Percentiles rank a stretch among this genome's conserved stretches.
Evolutionary conservation across 805 yeast species (phyloP).

Genomic region (Pichia exigua): DNA sequence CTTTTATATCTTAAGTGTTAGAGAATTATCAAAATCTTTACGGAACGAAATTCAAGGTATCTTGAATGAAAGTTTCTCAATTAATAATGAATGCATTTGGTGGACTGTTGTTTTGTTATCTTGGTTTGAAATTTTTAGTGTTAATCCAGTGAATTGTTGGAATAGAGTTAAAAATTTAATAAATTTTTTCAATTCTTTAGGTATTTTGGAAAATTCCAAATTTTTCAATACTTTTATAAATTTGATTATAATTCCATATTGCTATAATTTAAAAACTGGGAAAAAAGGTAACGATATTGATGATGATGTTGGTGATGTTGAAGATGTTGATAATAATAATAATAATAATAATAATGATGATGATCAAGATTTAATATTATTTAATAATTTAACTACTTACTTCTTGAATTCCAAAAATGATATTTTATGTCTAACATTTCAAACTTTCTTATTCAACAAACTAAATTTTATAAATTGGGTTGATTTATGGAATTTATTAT

Average conservation of each 20-base stretch:
- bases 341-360: neutral
- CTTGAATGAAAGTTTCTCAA: neutral
- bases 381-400: neutral
- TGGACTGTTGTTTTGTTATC: slow-evolving; percentile 35
- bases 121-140: slow-evolving; percentile 36
- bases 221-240: neutral
- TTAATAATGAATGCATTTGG: slow-evolving; percentile 12
- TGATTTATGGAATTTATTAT: slow-evolving; percentile 30
- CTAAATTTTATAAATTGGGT: slow-evolving; percentile 28
- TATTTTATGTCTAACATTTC: neutral
- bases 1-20: slow-evolving; percentile 24
- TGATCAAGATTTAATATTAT: neutral
- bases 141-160: slow-evolving; percentile 29
- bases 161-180: slow-evolving; percentile 34
- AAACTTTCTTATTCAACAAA: slow-evolving; percentile 19
- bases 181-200: slow-evolving; percentile 28
- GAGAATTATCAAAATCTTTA: slow-evolving; percentile 29
- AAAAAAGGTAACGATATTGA: too few relatives aligned
- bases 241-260: slow-evolving; percentile 3
- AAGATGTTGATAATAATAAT: too few relatives aligned
- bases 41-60: slow-evolving; percentile 25
- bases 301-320: too few relatives aligned
- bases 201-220: slow-evolving; percentile 16
- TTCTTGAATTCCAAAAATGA: neutral
- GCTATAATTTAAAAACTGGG: neutral